phyloP scores from a whole-genome alignment of 768 basidiomycete genomes.

The Boletus rex-veris region DNA sequence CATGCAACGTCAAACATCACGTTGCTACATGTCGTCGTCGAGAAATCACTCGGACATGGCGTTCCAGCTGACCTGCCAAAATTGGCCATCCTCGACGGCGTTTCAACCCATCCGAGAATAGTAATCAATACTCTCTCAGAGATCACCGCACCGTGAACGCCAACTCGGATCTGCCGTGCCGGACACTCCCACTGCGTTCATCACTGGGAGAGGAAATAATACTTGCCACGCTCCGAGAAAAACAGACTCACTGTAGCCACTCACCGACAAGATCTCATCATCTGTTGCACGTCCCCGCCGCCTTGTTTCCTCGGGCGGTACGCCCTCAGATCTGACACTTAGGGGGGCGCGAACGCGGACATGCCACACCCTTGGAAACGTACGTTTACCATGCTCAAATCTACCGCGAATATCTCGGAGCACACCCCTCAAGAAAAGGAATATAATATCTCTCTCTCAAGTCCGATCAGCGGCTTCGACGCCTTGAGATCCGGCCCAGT shows the following conservation, averaged over 20 bases:
- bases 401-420: slow-evolving; percentile 20
- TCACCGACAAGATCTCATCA: background rate
- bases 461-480: slow-evolving; percentile 20
- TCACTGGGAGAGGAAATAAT: too few species aligned
- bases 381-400: slow-evolving; percentile 9
- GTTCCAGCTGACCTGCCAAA: too few species aligned
- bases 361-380: background rate
- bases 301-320: slow-evolving; percentile 6
- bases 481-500: slow-evolving; percentile 15
- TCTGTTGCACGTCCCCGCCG: background rate
- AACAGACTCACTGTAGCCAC: too few species aligned
- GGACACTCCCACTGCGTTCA: too few species aligned
- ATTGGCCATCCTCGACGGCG: background rate
- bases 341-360: background rate
- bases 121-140: background rate
- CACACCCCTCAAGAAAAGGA: slow-evolving; percentile 10
- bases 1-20: slow-evolving; percentile 11
- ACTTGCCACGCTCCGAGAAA: too few species aligned
- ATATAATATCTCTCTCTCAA: background rate
- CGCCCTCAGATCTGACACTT: background rate
- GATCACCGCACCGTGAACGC: background rate
- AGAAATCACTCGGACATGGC: too few species aligned
- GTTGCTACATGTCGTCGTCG: background rate
- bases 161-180: background rate
- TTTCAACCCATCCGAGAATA: slow-evolving; percentile 12